phyloP scores from a whole-genome alignment of 352 stramenopile species.

The Phytophthora quininea region DNA sequence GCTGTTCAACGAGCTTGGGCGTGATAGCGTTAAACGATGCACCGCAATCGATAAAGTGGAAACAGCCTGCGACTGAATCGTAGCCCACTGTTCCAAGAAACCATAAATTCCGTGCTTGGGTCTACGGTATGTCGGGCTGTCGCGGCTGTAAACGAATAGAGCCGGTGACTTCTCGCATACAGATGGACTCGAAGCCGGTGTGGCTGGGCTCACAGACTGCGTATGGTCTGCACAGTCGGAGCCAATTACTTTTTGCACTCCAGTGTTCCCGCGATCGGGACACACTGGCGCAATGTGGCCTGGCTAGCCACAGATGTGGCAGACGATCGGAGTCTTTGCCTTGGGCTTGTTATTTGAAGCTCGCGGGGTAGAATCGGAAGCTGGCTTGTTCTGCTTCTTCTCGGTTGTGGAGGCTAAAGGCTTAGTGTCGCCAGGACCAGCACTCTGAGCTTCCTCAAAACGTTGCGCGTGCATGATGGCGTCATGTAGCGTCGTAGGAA shows the following conservation, averaged over 20 bases:
- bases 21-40: slow-evolving; percentile 1
- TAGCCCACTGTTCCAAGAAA: background rate
- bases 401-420: background rate
- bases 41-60: slow-evolving; percentile 4
- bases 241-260: background rate
- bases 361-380: background rate
- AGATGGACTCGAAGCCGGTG: background rate
- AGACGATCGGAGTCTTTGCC: background rate
- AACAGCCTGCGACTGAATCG: background rate
- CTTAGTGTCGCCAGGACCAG: background rate
- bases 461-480: slow-evolving; percentile 2
- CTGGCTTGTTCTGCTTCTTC: background rate
- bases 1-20: background rate
- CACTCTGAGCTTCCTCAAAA: slow-evolving; percentile 2
- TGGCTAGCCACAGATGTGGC: background rate
- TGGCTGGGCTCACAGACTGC: background rate
- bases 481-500: background rate
- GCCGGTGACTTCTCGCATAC: background rate
- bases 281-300: background rate
- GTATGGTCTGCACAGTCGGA: background rate
- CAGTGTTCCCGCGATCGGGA: background rate
- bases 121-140: background rate
- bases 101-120: background rate
- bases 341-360: background rate
- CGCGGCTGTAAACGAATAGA: background rate